Evolutionary conservation across 352 stramenopile species (phyloP).

Genomic region (Pythium myriotylum): DNA sequence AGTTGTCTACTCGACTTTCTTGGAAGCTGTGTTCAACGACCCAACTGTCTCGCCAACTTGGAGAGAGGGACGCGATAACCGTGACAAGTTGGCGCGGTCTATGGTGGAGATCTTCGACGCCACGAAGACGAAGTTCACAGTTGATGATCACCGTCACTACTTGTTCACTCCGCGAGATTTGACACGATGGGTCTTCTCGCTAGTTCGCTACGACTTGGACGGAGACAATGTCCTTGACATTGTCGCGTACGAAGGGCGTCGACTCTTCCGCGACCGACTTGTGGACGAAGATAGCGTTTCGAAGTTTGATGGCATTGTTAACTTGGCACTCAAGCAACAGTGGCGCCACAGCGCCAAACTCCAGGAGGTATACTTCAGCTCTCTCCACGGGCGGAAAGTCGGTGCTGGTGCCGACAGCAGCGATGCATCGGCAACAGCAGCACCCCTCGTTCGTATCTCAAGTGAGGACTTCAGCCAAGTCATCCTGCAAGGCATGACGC

Average conservation of each 20-base stretch:
- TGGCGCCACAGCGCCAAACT: conserved; percentile 82
- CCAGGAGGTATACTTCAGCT: conserved; percentile 88
- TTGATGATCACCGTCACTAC: conserved; percentile 95
- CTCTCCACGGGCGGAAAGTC: conserved; percentile 55
- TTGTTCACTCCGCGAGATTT: conserved; percentile 93
- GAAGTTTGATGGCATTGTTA: conserved; percentile 89
- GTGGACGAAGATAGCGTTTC: conserved; percentile 74
- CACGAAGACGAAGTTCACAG: conserved; percentile 88
- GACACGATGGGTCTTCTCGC: conserved; percentile 89
- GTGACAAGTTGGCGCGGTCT: conserved; percentile 81
- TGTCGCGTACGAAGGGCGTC: conserved; percentile 86
- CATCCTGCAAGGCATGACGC: conserved; percentile 87
- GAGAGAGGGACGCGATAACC: conserved; percentile 52
- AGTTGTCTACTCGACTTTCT: conserved; percentile 89
- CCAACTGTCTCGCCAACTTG: conserved; percentile 47
- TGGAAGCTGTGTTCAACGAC: conserved; percentile 76
- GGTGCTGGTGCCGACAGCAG: conserved; percentile 17
- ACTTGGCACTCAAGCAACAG: conserved; percentile 81
- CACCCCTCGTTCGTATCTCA: conserved; percentile 57
- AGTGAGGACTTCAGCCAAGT: conserved; percentile 86
- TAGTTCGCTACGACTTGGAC: conserved; percentile 91
- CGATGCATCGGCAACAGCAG: conserved; percentile 19
- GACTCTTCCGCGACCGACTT: conserved; percentile 91
- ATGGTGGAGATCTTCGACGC: conserved; percentile 93
- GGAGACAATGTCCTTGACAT: conserved; percentile 90